These are phyloP conservation scores for Ophiorrhiza pumila DNA, from an alignment of 257 asterid species.

Conservation along the genomic window DNA sequence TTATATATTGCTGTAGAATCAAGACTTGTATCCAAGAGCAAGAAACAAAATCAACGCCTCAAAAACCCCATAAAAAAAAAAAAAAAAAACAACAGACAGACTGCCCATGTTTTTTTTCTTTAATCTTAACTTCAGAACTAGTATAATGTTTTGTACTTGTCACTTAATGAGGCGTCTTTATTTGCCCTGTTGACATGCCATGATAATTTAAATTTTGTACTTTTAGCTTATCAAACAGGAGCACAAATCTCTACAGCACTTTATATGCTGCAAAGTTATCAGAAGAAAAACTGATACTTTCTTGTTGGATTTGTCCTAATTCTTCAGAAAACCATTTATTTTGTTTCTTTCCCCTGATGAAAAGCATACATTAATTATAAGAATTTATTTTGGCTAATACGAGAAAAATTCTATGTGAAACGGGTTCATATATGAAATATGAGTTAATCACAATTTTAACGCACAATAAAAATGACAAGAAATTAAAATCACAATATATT, in stretches of 20 bases:
- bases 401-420: too few relatives aligned
- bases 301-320: not conserved
- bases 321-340: not conserved
- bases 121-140: not conserved
- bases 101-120: not conserved
- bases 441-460: too few relatives aligned
- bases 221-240: not conserved
- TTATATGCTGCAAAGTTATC: slow-evolving; percentile 4
- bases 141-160: slow-evolving; percentile 19
- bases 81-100: slow-evolving; percentile 18
- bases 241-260: not conserved
- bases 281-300: slow-evolving; percentile 6
- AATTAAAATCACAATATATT: too few relatives aligned
- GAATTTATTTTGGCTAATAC: not conserved
- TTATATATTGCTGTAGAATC: not conserved
- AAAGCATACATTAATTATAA: not conserved
- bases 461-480: too few relatives aligned
- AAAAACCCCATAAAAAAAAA: slow-evolving; percentile 26
- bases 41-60: slow-evolving; percentile 27
- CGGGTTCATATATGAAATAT: too few relatives aligned
- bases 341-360: not conserved
- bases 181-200: slow-evolving; percentile 9
- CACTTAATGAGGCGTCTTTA: slow-evolving; percentile 27
- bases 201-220: slow-evolving; percentile 4
- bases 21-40: slow-evolving; percentile 25